These are phyloP conservation scores for Dactylellina sp. DNA, from an alignment of 2,329 filamentous ascomycete genomes.

Conservation along the genomic window DNA sequence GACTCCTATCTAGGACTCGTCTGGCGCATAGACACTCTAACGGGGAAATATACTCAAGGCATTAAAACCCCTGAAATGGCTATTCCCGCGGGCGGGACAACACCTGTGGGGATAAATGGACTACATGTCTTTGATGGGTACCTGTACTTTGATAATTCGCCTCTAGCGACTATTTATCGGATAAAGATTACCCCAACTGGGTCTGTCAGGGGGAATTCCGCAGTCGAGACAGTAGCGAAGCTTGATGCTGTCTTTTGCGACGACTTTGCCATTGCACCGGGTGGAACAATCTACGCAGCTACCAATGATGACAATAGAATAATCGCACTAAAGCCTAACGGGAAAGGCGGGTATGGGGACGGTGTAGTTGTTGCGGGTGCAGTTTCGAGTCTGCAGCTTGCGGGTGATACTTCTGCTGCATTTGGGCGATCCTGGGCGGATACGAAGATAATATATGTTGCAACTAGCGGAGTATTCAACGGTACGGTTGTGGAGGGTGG, in stretches of 20 bases:
- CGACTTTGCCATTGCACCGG: slow-evolving; percentile 58
- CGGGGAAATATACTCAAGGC: slow-evolving; percentile 54
- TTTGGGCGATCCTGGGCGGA: slow-evolving; percentile 57
- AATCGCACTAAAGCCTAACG: slow-evolving; percentile 27
- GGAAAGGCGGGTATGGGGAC: background rate
- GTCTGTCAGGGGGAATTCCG: background rate
- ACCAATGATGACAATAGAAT: slow-evolving; percentile 56
- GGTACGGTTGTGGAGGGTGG: slow-evolving; percentile 58
- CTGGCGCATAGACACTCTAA: slow-evolving; percentile 60
- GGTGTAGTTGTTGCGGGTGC: slow-evolving; percentile 34
- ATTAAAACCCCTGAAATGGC: slow-evolving; percentile 61
- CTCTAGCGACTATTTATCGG: slow-evolving; percentile 61
- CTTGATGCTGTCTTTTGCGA: slow-evolving; percentile 54
- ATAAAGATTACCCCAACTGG: slow-evolving; percentile 54
- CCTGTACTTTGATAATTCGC: slow-evolving; percentile 67
- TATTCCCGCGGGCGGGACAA: slow-evolving; percentile 65
- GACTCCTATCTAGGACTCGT: slow-evolving; percentile 60
- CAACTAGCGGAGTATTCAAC: slow-evolving; percentile 50
- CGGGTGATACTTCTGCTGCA: slow-evolving; percentile 57
- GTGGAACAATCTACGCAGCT: slow-evolving; percentile 47
- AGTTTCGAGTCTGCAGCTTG: slow-evolving; percentile 43
- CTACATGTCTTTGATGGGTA: slow-evolving; percentile 65
- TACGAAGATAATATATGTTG: slow-evolving; percentile 58
- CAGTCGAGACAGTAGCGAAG: slow-evolving; percentile 46
- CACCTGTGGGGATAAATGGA: slow-evolving; percentile 63